Percentiles rank a stretch among this genome's conserved stretches.
Conservation (phyloP, 2,329 filamentous ascomycete species). For the Fusarium ramigenum region DNA sequence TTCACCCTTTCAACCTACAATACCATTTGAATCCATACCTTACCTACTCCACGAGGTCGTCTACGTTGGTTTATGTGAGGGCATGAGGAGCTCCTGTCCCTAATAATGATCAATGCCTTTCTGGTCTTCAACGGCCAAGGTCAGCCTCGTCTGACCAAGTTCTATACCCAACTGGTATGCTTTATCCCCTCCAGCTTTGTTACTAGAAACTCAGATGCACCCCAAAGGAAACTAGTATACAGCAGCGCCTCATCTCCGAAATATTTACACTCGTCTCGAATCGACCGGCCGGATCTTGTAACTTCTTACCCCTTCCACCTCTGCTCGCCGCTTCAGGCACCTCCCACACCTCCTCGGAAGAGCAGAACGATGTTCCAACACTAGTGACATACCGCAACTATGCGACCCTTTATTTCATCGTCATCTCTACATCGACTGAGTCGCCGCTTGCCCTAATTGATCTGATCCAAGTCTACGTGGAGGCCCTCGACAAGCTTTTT, state of each 20-base stretch:
- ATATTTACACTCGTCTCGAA: constrained; percentile 97
- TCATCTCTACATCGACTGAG: constrained; percentile 96
- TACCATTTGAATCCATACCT: not conserved
- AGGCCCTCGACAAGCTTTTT: constrained; percentile 92
- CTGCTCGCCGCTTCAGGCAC: constrained; percentile 71
- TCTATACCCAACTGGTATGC: constrained; percentile 92
- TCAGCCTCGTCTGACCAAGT: constrained; percentile 95
- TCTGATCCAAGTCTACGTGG: constrained; percentile 97
- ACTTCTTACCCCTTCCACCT: constrained; percentile 86
- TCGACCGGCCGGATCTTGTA: constrained; percentile 90
- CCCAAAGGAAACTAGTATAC: constrained; percentile 89
- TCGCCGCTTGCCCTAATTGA: constrained; percentile 95
- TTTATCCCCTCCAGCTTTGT: not conserved
- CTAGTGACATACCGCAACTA: constrained; percentile 98
- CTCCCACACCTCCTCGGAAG: constrained; percentile 70
- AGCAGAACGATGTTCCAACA: constrained; percentile 87
- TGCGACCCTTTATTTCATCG: constrained; percentile 97
- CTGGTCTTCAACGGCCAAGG: constrained; percentile 99
- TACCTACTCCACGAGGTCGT: not conserved
- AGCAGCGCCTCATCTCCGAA: constrained; percentile 95
- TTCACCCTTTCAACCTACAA: constrained; percentile 13
- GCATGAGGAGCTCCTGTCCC: constrained; percentile 33
- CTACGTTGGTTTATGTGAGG: not conserved
- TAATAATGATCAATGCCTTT: constrained; percentile 94
- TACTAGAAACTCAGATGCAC: constrained; percentile 4